phyloP scores from a whole-genome alignment of 2,329 filamentous ascomycete genomes.

The Salinomyces thailandicus region DNA sequence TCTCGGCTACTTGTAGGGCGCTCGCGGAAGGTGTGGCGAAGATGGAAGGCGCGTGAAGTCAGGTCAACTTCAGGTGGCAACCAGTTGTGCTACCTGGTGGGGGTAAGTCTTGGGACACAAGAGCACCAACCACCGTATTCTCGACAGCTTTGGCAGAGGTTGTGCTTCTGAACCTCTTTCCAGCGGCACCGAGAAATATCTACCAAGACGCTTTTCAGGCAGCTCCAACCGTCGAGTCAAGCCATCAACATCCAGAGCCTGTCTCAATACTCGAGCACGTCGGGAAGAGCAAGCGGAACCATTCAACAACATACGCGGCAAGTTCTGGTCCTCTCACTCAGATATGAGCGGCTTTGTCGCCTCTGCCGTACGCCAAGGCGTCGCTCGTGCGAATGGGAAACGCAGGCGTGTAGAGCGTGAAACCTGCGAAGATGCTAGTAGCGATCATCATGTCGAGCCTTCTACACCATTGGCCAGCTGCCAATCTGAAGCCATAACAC shows the following conservation, averaged over 20 bases:
- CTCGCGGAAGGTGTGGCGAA: constrained; percentile 20
- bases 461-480: no score
- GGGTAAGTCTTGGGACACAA: no score
- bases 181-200: neutral
- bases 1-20: constrained; percentile 20
- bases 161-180: neutral
- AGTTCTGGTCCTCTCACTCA: no score
- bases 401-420: neutral
- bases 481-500: no score
- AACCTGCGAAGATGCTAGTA: no score
- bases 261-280: neutral
- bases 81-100: no score
- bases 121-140: neutral
- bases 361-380: neutral
- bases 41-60: constrained; percentile 1
- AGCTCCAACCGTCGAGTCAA: neutral
- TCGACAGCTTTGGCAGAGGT: neutral
- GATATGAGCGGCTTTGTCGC: neutral
- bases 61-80: neutral
- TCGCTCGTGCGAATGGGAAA: neutral
- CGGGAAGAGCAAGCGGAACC: no score
- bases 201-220: neutral
- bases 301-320: no score
- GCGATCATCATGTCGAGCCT: no score
- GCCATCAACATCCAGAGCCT: neutral